Conservation (phyloP, 1,139 yeast species). For the Lodderomyces pseudojiufengensis region DNA sequence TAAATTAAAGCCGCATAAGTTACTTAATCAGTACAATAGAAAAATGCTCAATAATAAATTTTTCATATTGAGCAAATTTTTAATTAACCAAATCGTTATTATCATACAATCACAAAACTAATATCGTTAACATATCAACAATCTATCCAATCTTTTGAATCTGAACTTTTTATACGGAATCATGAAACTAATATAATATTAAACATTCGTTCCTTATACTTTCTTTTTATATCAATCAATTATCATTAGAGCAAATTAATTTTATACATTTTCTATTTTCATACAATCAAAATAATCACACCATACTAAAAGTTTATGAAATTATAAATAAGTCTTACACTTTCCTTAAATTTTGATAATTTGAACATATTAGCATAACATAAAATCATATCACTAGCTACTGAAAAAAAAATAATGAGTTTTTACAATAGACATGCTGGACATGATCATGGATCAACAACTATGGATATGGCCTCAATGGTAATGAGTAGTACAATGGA, state of each 20-base stretch:
- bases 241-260: background rate
- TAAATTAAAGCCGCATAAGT: too few relatives aligned
- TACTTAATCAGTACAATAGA: too few relatives aligned
- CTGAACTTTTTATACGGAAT: too few relatives aligned
- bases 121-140: too few relatives aligned
- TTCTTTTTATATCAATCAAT: background rate
- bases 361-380: background rate
- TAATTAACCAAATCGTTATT: constrained; percentile 3
- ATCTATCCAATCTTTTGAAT: too few relatives aligned
- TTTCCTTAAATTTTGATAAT: background rate
- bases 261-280: too few relatives aligned
- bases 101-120: constrained; percentile 2
- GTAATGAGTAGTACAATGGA: constrained; percentile 8
- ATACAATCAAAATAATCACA: too few relatives aligned
- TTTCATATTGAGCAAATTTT: background rate
- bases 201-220: background rate
- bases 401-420: background rate
- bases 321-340: background rate
- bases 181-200: too few relatives aligned
- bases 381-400: background rate
- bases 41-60: too few relatives aligned
- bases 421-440: constrained; percentile 2
- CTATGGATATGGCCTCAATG: constrained; percentile 10
- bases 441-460: constrained; percentile 3
- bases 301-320: background rate